phyloP scores from a whole-genome alignment of 176 grass and related monocot species.

The Carex kokanica region DNA sequence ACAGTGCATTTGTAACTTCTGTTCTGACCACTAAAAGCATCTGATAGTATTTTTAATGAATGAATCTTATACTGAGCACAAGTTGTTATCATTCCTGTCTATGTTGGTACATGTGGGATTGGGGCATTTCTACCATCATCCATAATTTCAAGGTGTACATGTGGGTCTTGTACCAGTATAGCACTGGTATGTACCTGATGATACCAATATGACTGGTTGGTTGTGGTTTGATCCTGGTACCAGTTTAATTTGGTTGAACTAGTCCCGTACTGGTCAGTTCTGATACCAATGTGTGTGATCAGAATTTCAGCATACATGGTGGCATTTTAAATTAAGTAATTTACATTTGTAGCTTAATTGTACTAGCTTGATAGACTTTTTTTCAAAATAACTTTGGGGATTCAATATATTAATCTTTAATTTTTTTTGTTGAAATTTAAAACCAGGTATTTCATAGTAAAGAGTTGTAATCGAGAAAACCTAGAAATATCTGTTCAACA shows the following conservation, averaged over 20 bases:
- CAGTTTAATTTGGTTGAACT: conserved; percentile 11
- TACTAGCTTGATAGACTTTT: neutral
- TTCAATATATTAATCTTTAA: neutral
- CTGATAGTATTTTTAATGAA: neutral
- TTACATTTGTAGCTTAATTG: neutral
- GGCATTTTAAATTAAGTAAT: conserved; percentile 3
- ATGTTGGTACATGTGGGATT: neutral
- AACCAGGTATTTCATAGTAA: conserved; percentile 99
- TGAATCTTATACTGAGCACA: neutral
- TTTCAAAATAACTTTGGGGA: neutral
- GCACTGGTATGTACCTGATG: neutral
- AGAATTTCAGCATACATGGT: conserved; percentile 44
- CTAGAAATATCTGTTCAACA: conserved; percentile 98
- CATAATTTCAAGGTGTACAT: neutral
- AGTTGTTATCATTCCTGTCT: neutral
- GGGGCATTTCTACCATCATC: neutral
- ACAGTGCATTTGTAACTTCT: neutral
- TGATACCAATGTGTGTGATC: conserved; percentile 4
- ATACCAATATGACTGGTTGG: neutral
- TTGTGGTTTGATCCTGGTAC: neutral
- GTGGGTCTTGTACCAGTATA: neutral
- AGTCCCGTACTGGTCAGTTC: neutral
- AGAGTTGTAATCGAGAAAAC: conserved; percentile 98
- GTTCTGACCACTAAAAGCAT: neutral
- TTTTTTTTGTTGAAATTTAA: conserved; percentile 44